These are phyloP conservation scores for Pseudozyma tsukubaensis DNA, from an alignment of 1,284 basidiomycete species.

Conservation along the genomic window DNA sequence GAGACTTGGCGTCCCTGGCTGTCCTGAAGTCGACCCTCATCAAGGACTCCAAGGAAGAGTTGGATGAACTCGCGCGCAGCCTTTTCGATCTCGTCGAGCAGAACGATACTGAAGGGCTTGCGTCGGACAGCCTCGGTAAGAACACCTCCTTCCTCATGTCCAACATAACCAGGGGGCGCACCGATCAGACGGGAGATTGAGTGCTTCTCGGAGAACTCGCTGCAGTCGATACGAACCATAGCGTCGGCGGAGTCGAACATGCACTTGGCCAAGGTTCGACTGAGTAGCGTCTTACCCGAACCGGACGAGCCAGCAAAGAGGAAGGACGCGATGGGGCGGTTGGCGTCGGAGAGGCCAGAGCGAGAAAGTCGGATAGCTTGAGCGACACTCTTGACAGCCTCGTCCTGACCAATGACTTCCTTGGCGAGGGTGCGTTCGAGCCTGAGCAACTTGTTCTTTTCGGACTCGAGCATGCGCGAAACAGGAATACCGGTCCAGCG, in stretches of 20 bases:
- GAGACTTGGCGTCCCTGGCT: constrained; percentile 66
- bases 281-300: constrained; percentile 74
- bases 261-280: constrained; percentile 69
- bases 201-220: constrained; percentile 72
- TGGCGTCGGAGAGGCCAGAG: constrained; percentile 73
- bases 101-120: constrained; percentile 67
- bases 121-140: constrained; percentile 71
- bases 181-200: constrained; percentile 72
- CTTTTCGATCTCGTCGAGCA: constrained; percentile 72
- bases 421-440: constrained; percentile 61
- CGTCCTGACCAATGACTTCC: constrained; percentile 73
- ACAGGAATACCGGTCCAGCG: constrained; percentile 72
- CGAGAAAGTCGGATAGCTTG: constrained; percentile 74
- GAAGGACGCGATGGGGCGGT: constrained; percentile 73
- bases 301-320: constrained; percentile 71
- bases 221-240: constrained; percentile 74
- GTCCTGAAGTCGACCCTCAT: constrained; percentile 84
- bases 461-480: constrained; percentile 67
- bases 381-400: constrained; percentile 74
- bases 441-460: constrained; percentile 64
- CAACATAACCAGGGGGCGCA: constrained; percentile 80
- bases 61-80: constrained; percentile 93
- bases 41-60: constrained; percentile 87
- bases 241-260: constrained; percentile 74
- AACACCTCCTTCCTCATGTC: constrained; percentile 85